Conservation (phyloP, 805 yeast genomes). For the Blastobotrys peoriensis region DNA sequence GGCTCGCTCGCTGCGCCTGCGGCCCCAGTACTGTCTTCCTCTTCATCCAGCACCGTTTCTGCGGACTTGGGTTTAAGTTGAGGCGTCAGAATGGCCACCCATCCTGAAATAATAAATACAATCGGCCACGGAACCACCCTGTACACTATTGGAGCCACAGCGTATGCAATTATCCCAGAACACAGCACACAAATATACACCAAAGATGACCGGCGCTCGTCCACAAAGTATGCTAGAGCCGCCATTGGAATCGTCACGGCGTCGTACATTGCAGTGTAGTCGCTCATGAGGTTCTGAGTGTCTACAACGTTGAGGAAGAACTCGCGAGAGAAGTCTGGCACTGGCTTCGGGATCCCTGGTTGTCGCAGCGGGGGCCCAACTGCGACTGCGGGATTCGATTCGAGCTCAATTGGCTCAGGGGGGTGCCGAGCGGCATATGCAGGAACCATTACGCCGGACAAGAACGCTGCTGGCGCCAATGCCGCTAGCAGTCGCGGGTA, state of each 20-base stretch:
- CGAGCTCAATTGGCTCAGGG: constrained; percentile 42
- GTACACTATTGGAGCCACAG: constrained; percentile 26
- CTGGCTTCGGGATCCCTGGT: constrained; percentile 57
- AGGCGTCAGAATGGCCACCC: constrained; percentile 36
- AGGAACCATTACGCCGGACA: constrained; percentile 59
- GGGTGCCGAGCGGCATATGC: constrained; percentile 56
- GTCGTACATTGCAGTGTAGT: constrained; percentile 61
- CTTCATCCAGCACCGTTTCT: neutral
- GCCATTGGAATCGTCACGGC: constrained; percentile 41
- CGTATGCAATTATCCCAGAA: constrained; percentile 24
- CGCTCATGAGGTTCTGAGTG: constrained; percentile 70
- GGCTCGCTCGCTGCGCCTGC: neutral
- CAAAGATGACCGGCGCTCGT: constrained; percentile 46
- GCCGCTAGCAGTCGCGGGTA: constrained; percentile 51
- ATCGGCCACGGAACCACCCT: constrained; percentile 35
- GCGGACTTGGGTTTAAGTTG: constrained; percentile 8
- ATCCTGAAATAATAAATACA: constrained; percentile 36
- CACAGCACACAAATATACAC: constrained; percentile 39
- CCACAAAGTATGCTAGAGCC: constrained; percentile 58
- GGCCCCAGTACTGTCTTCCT: neutral
- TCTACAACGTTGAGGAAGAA: constrained; percentile 75
- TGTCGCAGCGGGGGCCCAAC: constrained; percentile 42
- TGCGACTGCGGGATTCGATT: constrained; percentile 41
- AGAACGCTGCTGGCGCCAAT: constrained; percentile 42
- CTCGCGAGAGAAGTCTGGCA: constrained; percentile 72